phyloP scores from a whole-genome alignment of 176 grass and related monocot species.

The Bolboschoenus planiculmis region DNA sequence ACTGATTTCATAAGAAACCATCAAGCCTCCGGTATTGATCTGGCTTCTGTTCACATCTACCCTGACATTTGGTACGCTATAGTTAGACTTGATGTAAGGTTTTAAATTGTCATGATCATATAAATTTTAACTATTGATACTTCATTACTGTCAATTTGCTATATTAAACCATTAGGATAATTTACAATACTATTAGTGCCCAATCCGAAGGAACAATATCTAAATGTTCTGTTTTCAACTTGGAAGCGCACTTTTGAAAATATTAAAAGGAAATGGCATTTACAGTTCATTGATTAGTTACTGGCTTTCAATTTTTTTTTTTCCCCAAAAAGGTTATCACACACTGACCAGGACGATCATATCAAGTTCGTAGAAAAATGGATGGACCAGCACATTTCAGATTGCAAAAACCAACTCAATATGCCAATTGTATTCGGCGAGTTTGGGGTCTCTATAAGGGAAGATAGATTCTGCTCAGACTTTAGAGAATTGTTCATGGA shows the following conservation, averaged over 20 bases:
- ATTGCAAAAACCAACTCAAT: conserved; percentile 50
- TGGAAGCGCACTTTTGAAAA: background rate
- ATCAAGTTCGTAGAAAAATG: conserved; percentile 57
- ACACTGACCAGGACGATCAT: conserved; percentile 41
- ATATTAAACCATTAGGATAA: background rate
- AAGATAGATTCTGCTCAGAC: conserved; percentile 37
- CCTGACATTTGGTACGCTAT: conserved; percentile 56
- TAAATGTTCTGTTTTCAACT: background rate
- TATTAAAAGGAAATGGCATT: background rate
- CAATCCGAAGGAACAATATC: background rate
- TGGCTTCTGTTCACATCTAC: conserved; percentile 78
- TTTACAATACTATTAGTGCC: background rate
- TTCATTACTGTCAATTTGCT: background rate
- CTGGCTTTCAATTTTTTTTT: background rate
- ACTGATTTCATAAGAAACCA: conserved; percentile 85
- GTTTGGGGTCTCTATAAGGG: conserved; percentile 75
- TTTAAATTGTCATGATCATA: background rate
- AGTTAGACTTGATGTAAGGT: background rate
- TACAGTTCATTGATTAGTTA: background rate
- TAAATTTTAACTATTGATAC: background rate
- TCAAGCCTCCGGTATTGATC: conserved; percentile 44
- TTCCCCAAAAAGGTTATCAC: conserved; percentile 39
- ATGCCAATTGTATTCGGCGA: conserved; percentile 69
- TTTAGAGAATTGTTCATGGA: conserved; percentile 64
- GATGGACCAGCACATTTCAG: conserved; percentile 73